phyloP scores from a whole-genome alignment of 495 filamentous ascomycete genomes.

The Lasiosphaeria ovina region DNA sequence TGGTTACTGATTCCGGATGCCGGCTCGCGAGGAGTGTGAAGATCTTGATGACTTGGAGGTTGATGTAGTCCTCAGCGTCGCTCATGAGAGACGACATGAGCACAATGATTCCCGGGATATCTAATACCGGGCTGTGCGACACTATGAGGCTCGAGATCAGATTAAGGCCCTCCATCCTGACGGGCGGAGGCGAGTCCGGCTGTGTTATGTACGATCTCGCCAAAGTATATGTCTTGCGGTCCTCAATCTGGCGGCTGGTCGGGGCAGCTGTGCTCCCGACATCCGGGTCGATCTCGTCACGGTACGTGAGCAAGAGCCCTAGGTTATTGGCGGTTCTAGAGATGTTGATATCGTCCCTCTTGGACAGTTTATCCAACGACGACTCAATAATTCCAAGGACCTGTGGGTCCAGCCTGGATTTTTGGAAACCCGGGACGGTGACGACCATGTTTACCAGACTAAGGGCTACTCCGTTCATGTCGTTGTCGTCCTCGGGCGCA shows the following conservation, averaged over 20 bases:
- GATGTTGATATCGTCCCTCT: constrained; percentile 27
- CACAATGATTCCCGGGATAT: constrained; percentile 65
- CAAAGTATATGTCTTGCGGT: constrained; percentile 67
- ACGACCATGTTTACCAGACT: constrained; percentile 67
- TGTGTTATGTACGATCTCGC: constrained; percentile 69
- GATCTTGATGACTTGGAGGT: constrained; percentile 66
- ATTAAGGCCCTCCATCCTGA: constrained; percentile 74
- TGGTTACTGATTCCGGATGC: constrained; percentile 64
- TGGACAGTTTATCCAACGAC: constrained; percentile 46
- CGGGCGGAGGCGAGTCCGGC: constrained; percentile 66
- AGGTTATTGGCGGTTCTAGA: constrained; percentile 57
- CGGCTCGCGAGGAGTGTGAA: constrained; percentile 62
- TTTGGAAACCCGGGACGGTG: constrained; percentile 60
- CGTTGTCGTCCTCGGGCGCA: constrained; percentile 35
- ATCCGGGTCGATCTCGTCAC: constrained; percentile 47
- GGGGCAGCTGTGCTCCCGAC: constrained; percentile 27
- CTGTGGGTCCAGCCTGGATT: constrained; percentile 43
- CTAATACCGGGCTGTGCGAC: constrained; percentile 61
- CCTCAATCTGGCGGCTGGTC: constrained; percentile 52
- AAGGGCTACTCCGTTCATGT: constrained; percentile 58
- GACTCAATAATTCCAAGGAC: constrained; percentile 52
- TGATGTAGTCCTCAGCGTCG: constrained; percentile 73
- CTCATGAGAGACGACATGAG: constrained; percentile 65
- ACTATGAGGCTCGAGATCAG: constrained; percentile 64
- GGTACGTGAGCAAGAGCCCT: constrained; percentile 55